Evolutionary conservation across 345 rosid species (phyloP).

Genomic region (Acer saccharum): DNA sequence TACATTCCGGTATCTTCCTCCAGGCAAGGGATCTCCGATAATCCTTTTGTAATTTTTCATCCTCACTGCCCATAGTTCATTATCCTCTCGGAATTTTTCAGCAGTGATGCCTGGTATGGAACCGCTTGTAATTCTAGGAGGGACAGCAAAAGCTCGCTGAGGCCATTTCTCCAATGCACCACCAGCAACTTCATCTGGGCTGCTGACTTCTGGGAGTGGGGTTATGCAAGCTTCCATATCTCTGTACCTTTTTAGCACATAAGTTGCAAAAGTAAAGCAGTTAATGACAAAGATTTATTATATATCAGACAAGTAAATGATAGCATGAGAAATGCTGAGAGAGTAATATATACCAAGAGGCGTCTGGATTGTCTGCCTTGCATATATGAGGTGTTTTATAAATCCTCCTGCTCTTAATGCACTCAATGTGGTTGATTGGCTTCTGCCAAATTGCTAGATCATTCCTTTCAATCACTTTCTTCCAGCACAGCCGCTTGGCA

Average conservation of each 20-base stretch:
- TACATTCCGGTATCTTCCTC: constrained; percentile 81
- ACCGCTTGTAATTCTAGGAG: constrained; percentile 80
- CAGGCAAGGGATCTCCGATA: constrained; percentile 43
- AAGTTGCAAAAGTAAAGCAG: constrained; percentile 6
- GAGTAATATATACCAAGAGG: constrained; percentile 60
- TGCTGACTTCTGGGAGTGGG: constrained; percentile 72
- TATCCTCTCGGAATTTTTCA: constrained; percentile 72
- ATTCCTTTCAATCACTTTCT: constrained; percentile 70
- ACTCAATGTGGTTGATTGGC: constrained; percentile 85
- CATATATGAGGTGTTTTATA: constrained; percentile 66
- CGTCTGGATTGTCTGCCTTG: constrained; percentile 65
- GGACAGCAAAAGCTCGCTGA: constrained; percentile 67
- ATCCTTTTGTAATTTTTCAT: constrained; percentile 63
- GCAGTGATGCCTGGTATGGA: constrained; percentile 63
- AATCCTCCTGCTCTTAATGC: constrained; percentile 47
- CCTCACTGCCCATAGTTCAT: constrained; percentile 78
- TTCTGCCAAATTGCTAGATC: constrained; percentile 84
- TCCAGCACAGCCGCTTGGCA: constrained; percentile 89
- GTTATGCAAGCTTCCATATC: constrained; percentile 81
- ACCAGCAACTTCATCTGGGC: constrained; percentile 75
- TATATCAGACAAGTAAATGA: not conserved
- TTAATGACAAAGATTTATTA: not conserved
- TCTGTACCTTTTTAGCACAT: constrained; percentile 53
- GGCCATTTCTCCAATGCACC: constrained; percentile 92
- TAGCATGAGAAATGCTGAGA: constrained; percentile 3